phyloP scores from a whole-genome alignment of 2,329 filamentous ascomycete species.

The Diaporthe sp. region DNA sequence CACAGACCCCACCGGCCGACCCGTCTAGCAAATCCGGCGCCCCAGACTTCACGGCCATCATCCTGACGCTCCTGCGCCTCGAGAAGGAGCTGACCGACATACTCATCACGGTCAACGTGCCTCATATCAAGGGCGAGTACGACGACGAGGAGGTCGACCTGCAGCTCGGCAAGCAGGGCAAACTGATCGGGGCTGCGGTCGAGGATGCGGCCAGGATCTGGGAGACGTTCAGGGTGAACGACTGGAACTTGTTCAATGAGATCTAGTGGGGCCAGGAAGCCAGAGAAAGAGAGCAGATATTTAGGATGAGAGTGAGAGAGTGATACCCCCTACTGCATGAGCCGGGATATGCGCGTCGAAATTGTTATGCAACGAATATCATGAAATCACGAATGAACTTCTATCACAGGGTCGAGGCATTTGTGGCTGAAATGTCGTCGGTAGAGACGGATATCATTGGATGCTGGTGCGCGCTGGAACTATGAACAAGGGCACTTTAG shows the following conservation, averaged over 20 bases:
- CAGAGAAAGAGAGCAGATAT: background rate
- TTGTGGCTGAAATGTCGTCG: background rate
- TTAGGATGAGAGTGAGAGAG: slow-evolving; percentile 6
- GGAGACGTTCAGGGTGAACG: slow-evolving; percentile 80
- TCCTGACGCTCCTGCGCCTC: slow-evolving; percentile 82
- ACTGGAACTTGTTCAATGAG: slow-evolving; percentile 80
- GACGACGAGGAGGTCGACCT: slow-evolving; percentile 79
- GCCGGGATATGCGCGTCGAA: slow-evolving; percentile 1
- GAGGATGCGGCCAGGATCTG: slow-evolving; percentile 78
- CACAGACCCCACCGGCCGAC: slow-evolving; percentile 61
- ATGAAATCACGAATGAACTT: slow-evolving; percentile 28
- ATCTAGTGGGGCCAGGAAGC: slow-evolving; percentile 43
- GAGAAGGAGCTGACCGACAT: slow-evolving; percentile 83
- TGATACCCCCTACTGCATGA: slow-evolving; percentile 36
- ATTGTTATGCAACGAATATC: slow-evolving; percentile 29
- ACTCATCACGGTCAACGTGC: slow-evolving; percentile 88
- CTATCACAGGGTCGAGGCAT: background rate
- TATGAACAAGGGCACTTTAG: background rate
- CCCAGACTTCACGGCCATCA: slow-evolving; percentile 78
- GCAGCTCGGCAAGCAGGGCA: slow-evolving; percentile 73
- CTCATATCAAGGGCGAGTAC: slow-evolving; percentile 82
- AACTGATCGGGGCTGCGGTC: slow-evolving; percentile 76
- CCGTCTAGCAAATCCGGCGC: slow-evolving; percentile 51
- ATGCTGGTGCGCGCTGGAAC: background rate
- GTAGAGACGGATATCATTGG: background rate